Evolutionary conservation across 1,139 yeast species (phyloP), one percentile per base, ranked within the genome.

Genomic region (Groenewaldozyma auringiensis): DNA sequence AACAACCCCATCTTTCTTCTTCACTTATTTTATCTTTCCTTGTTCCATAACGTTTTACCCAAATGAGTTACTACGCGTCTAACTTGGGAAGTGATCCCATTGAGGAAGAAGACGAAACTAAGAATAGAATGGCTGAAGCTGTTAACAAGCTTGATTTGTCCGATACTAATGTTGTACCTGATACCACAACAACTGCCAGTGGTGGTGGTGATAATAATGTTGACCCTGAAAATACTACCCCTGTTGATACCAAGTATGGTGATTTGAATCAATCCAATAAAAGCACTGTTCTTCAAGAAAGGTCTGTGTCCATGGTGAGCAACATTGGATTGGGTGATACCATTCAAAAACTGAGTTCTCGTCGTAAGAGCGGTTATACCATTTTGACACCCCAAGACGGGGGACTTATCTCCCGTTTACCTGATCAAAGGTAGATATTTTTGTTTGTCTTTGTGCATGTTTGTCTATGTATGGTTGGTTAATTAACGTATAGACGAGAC

Each of bases 401-500:
- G 4, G 41, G 43, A 21, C 35, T 54, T 42, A 79, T 87, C 58
- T 75, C 94, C 40, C 81, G 81, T 55, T 74, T 87, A 55, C 96
- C 96, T 45, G 84, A 84, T 58, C 96, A 87, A 69, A 78, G 87
- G 80, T 78, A 68, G 49, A 81, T 38, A 9, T 16, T 16, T 32
- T 32, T 32, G 14, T 32, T 14, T 13, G 6, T 32, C 18, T 31
- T 34, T 16, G 25, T 8, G 21, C 16, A 21, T 17, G 20, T 36
- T 18, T 17, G 4, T 14, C 11, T 8, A 8, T 25, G 11, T 25
- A 25, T 13, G 31, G 8, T 25, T 8, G 13, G 31, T 8, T 13
- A 8, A 25, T 8, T 13, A 8, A 8, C 32, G 21, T 37, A 20
- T 47, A 76, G 85, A 64, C 83, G 82, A 65, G 83, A 81, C 62